Base-by-base conservation (phyloP, 208 protist species). In the Sergeia podlipaevii region DNA sequence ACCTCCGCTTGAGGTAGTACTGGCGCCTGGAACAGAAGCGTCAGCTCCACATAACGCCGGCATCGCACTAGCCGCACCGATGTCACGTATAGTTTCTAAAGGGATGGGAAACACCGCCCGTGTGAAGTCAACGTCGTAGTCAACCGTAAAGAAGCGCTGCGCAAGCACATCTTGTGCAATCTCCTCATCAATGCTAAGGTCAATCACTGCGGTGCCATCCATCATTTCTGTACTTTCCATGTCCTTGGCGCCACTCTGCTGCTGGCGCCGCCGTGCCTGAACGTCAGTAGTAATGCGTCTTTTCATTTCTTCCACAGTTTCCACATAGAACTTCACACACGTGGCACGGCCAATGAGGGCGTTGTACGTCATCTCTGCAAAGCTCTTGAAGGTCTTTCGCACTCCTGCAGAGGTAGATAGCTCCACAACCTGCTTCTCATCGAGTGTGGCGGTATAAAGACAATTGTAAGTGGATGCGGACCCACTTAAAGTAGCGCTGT, bases 91-190 rank as follows among this genome's bases (percentile, higher is more conserved):
- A 94, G 73, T 0, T n/a, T n/a, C n/a, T n/a, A n/a, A n/a, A n/a
- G 87, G 80, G 26, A 94, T 74, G 24, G 83, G 77, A 38, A 94
- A 94, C 13, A 91, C 64, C 4, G 87, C 87, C 10, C 83, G 80
- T 0, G 87, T 94, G 66, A 89, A 94, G 59, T 94, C 82, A 13
- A 94, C 87, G 54, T 89, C 70, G 58, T 94, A 94, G 72, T 91
- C 82, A 0, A 94, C 26, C 0, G 80, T 91, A 27, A 94, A 65
- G 54, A 91, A 86, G 18, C 68, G 69, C 63, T 89, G 78, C 33
- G 50, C 52, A 10, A 72, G 58, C 32, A 74, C 61, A 30, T 83
- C 66, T 20, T 47, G 60, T 0, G 67, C 65, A 6, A 78, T 41
- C 29, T 76, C 63, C 23, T 51, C 68, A 17, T 74, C 59, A 13